Base-by-base conservation (phyloP, 768 basidiomycete genomes). In the Lactarius sp. region DNA sequence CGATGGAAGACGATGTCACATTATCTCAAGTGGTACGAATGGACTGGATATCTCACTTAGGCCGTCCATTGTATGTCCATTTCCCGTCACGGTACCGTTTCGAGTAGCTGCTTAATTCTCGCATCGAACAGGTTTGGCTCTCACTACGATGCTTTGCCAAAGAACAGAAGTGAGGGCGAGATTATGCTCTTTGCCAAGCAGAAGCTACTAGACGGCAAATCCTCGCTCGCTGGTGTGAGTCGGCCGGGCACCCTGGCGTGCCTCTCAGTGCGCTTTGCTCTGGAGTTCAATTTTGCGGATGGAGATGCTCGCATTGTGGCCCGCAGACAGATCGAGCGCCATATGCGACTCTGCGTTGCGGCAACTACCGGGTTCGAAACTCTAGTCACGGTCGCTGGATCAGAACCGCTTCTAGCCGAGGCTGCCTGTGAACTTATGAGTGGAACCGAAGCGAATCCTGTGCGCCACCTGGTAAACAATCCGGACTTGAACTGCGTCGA, bases 61-160 rank as follows among this genome's bases (percentile, higher is more conserved):
- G 60, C 18, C 60, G 53, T 7, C 52, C 60, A 47, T 22, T 61
- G 60, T 61, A 20, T 3, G 53, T 55, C 31, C 14, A 36, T 6
- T 22, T 27, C 36, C 12, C 0, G 39, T 13, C 39, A 41, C 16
- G 39, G 6, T 10, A 18, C 18, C 14, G 20, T 0, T 37, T 54
- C 7, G 7, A 33, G 2, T 6, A 34, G 31, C 8, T 0, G 2
- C 9, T 60, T 6, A 18, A 20, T n/a, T 53, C 6, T 12, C 33
- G 18, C 31, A 16, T 10, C 16, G 20, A 49, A 36, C 37, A 49
- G 56, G 31, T 49, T 58, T 6, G 56, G 36, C 2, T 6, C 47
- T 5, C 9, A 27, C 31, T 44, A 27, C 1, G 52, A 55, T 22
- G 27, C 22, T 16, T 3, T 22, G 2, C 16, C 18, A n/a, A 6